Base-by-base conservation (phyloP, 805 yeast genomes). In the Priceomyces fermenticarens region DNA sequence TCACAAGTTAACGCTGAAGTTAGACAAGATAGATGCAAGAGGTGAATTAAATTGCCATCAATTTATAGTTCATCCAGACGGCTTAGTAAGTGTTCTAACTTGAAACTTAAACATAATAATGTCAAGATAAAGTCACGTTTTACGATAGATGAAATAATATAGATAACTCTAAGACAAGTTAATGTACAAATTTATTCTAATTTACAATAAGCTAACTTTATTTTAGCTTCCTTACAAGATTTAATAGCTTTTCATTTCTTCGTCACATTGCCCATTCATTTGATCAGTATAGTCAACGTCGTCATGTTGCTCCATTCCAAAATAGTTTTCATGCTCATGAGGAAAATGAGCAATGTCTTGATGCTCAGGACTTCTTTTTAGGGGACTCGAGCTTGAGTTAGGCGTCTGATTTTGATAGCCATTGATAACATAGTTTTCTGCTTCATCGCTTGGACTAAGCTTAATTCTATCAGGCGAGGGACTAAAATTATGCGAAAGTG, bases 361-460 rank as follows among this genome's bases (percentile, higher is more conserved):
- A 41, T 12, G 12, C 23, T 15, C 12, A 11, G 35, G 26, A 17
- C 12, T 16, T 32, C 13, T 26, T 13, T 12, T 37, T 29, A 12
- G 6, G 13, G 43, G 44, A 9, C 39, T 16, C 16, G 27, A 9
- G 14, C 25, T 32, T 30, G 48, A 45, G 9, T 43, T 38, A n/a
- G 52, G 45, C 9, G 46, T 47, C 38, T 42, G 40, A 33, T 45
- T 44, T 15, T 43, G 46, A 43, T 63, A 63, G 6, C 68, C 70
- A 28, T 61, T 63, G 26, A 63, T 43, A 14, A 68, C 72, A 43
- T 69, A 68, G 20, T 52, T 46, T 44, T 68, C 73, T 1, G 63
- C 70, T 45, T 68, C 73, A 40, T 58, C 60, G 25, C 64, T 47
- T 2, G 73, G 72, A 39, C 70, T 64, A 39, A 63, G 51, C 35